Conservation (phyloP, 345 rosid genomes). For the Eucalyptus pauciflora region DNA sequence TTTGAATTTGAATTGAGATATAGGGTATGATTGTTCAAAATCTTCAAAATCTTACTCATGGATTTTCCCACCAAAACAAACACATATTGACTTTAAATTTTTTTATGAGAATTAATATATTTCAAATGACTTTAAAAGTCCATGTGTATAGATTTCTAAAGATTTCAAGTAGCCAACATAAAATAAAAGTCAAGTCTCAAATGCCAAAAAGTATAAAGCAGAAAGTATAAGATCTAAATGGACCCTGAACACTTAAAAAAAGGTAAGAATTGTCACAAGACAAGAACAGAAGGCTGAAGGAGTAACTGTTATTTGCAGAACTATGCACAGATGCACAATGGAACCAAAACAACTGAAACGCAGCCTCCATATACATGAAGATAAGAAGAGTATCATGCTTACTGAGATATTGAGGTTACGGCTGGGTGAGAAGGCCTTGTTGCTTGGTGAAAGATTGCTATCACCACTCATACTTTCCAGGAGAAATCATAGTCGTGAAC, state of each 20-base stretch:
- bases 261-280: not conserved
- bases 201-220: not conserved
- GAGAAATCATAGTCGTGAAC: not conserved
- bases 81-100: not conserved
- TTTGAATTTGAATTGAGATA: not conserved
- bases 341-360: not conserved
- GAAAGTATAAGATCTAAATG: not conserved
- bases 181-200: not conserved
- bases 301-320: not conserved
- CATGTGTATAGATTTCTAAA: not conserved
- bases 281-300: not conserved
- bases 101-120: not conserved
- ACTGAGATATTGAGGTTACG: constrained; percentile 26
- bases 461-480: constrained; percentile 16
- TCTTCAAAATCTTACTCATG: not conserved
- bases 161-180: not conserved
- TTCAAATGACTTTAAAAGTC: not conserved
- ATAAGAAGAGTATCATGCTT: not conserved
- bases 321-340: not conserved
- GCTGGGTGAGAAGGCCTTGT: constrained; percentile 11
- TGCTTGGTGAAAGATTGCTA: constrained; percentile 16
- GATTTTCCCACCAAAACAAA: not conserved
- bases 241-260: not conserved
- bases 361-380: not conserved
- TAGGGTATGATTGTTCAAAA: not conserved